Evolutionary conservation across 2,329 filamentous ascomycete species (phyloP), one percentile per base, ranked within the genome.

Genomic region (Cladosporium sp.): DNA sequence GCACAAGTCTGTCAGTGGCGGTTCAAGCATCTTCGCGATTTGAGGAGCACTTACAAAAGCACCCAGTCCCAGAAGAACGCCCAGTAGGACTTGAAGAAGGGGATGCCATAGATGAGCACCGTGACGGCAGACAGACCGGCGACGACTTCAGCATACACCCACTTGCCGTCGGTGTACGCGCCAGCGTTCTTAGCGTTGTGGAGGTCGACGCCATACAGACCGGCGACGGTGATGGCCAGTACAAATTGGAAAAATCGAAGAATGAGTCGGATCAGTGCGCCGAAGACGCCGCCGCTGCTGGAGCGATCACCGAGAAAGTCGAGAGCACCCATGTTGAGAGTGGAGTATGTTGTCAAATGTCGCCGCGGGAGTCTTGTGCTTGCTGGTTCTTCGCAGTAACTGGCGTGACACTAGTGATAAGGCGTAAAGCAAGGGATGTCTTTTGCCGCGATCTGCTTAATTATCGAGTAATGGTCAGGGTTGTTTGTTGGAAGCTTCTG

Each of bases 241-340:
- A 87, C 78, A 64, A 95, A 84, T 64, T 92, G 87, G 56, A 85
- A 71, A 68, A 91, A 77, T 66, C 91, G 86, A n/a, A 90, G 71
- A 58, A 78, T 59, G 19, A 77, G 72, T 64, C 86, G 85, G 59
- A 76, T 63, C 60, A 84, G 60, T 58, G 77, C 67, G 44, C 73
- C 74, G 40, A 54, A 10, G 11, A 66, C 41, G 49, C 65, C 66
- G 49, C 64, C 66, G 19, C 60, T 59, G 54, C 49, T 56, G 40
- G 61, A 63, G 54, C 58, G 48, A 52, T 56, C 45, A 52, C 53
- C 54, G 33, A 66, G 43, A 38, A 49, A 55, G 57, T 66, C 62
- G 49, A 63, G 43, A 53, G 63, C 54, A 49, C 50, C 58, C 61
- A 66, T 64, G 42, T 42, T 61, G 43, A 10, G 41, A 14, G 18